phyloP scores from a whole-genome alignment of 1,284 basidiomycete genomes.

The Hymenochaete sp. region DNA sequence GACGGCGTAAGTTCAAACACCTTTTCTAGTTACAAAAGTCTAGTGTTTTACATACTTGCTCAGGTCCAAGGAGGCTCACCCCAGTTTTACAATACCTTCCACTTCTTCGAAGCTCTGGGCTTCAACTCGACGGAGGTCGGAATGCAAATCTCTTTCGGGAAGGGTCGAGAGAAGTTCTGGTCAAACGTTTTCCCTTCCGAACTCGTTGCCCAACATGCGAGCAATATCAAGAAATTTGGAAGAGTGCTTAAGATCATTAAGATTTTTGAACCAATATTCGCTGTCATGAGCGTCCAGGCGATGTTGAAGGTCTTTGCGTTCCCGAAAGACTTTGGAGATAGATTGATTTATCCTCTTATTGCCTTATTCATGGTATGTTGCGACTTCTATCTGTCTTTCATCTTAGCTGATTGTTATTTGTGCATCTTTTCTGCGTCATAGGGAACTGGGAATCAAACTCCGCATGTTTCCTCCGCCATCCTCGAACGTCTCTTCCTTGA shows the following conservation, averaged over 20 bases:
- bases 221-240: constrained; percentile 53
- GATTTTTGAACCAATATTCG: constrained; percentile 45
- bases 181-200: constrained; percentile 55
- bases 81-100: constrained; percentile 51
- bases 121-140: constrained; percentile 45
- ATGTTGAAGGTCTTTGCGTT: constrained; percentile 51
- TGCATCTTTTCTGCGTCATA: background rate
- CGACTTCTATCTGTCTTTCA: background rate
- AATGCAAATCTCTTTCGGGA: constrained; percentile 58
- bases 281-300: constrained; percentile 50
- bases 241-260: constrained; percentile 46
- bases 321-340: constrained; percentile 48
- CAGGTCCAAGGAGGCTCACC: constrained; percentile 42
- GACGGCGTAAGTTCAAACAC: constrained; percentile 35
- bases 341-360: constrained; percentile 48
- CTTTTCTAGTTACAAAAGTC: constrained; percentile 3
- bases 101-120: constrained; percentile 47
- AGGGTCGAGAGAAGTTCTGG: constrained; percentile 53
- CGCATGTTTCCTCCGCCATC: constrained; percentile 48
- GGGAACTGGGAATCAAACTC: constrained; percentile 55
- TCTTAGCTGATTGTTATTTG: background rate
- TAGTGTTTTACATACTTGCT: background rate
- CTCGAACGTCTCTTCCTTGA: constrained; percentile 51
- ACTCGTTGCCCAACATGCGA: constrained; percentile 37
- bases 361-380: constrained; percentile 40